Evolutionary conservation across 1,139 yeast species (phyloP).

Genomic region (Kodamaea anthophila): DNA sequence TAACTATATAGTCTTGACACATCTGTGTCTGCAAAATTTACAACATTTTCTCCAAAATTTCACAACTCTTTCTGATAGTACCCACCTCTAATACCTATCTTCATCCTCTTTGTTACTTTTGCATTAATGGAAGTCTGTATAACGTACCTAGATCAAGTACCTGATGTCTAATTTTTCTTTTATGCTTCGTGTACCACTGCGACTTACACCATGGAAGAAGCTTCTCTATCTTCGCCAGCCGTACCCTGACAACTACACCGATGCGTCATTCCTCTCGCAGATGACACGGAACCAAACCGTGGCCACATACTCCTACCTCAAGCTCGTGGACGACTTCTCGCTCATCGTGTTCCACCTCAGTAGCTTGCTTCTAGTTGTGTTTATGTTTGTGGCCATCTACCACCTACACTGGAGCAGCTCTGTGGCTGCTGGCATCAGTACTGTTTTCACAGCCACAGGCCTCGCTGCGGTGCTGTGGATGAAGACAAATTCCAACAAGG

Average conservation of each 20-base stretch:
- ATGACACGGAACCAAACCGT: constrained; percentile 74
- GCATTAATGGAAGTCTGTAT: too few species aligned
- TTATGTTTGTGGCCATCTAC: constrained; percentile 58
- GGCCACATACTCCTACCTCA: constrained; percentile 56
- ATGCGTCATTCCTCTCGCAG: constrained; percentile 69
- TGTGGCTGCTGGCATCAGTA: constrained; percentile 26
- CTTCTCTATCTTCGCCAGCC: constrained; percentile 83
- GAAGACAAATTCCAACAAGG: constrained; percentile 11
- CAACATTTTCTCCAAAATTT: too few species aligned
- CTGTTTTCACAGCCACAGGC: constrained; percentile 23
- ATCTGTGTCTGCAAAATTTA: too few species aligned
- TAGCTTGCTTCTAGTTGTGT: constrained; percentile 51
- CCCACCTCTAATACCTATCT: too few species aligned
- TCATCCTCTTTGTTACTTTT: too few species aligned
- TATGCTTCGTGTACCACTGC: constrained; percentile 1
- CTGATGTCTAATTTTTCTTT: background rate
- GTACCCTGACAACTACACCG: constrained; percentile 90
- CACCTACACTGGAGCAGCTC: constrained; percentile 39
- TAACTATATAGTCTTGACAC: too few species aligned
- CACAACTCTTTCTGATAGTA: too few species aligned
- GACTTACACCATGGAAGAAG: constrained; percentile 59
- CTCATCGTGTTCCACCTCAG: constrained; percentile 63
- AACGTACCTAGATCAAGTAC: too few species aligned
- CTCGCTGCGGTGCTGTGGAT: constrained; percentile 19
- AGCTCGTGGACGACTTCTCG: constrained; percentile 62